Conservation (phyloP, 176 grass and related monocot genomes). For the Canna indica region DNA sequence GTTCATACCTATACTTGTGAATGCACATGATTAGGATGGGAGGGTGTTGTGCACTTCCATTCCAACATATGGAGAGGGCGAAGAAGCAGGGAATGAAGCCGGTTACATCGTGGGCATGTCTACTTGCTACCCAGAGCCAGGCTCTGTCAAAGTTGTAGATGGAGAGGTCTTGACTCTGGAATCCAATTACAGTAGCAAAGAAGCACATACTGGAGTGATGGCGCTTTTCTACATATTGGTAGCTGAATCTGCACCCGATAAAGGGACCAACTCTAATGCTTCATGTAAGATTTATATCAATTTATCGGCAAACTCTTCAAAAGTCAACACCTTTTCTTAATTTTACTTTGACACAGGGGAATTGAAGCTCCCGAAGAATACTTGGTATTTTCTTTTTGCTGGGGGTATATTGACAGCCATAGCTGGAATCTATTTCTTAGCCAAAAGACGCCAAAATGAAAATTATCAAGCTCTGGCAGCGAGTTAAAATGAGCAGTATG, state of each 20-base stretch:
- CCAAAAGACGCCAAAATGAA: background rate
- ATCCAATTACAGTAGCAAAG: slow-evolving; percentile 72
- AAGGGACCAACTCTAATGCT: slow-evolving; percentile 14
- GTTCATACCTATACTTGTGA: too few relatives aligned
- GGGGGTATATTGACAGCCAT: background rate
- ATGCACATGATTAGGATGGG: slow-evolving; percentile 32
- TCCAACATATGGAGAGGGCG: slow-evolving; percentile 44
- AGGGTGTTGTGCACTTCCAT: slow-evolving; percentile 52
- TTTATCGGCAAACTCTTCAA: background rate
- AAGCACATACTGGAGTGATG: slow-evolving; percentile 67
- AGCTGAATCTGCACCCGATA: slow-evolving; percentile 26
- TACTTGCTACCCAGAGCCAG: slow-evolving; percentile 58
- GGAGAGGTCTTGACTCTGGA: slow-evolving; percentile 60
- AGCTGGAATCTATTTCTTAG: background rate
- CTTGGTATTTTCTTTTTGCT: background rate
- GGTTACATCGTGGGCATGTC: slow-evolving; percentile 91
- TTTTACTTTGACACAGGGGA: background rate
- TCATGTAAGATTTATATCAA: slow-evolving; percentile 38
- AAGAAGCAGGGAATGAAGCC: slow-evolving; percentile 60
- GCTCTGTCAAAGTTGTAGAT: slow-evolving; percentile 36
- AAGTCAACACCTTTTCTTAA: background rate
- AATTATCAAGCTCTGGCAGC: background rate
- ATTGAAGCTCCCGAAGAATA: background rate
- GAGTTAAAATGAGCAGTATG: background rate
- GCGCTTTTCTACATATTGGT: slow-evolving; percentile 84